phyloP scores from a whole-genome alignment of 2,329 filamentous ascomycete species.

The Penicillium digitatum region DNA sequence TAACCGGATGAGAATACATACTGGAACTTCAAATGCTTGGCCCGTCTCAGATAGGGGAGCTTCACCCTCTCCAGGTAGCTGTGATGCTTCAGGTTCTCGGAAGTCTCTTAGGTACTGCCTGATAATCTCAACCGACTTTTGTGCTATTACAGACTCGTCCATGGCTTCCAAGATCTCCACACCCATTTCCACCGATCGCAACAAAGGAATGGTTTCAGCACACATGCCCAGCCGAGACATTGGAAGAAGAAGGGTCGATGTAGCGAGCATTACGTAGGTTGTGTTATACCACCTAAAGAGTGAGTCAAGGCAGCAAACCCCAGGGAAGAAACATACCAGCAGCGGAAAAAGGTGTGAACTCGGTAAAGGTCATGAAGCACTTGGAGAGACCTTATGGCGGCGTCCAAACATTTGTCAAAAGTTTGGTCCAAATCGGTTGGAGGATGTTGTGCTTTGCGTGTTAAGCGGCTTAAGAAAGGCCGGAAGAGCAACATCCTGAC shows the following conservation, averaged over 20 bases:
- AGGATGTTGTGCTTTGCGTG: constrained; percentile 26
- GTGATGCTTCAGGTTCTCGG: constrained; percentile 15
- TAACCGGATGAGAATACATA: constrained; percentile 12
- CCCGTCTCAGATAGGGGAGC: constrained; percentile 1
- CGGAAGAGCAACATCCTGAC: constrained; percentile 41
- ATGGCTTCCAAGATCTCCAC: constrained; percentile 42
- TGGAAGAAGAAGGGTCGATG: constrained; percentile 37
- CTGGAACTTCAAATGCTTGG: constrained; percentile 28
- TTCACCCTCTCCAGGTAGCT: not conserved
- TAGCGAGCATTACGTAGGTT: constrained; percentile 43
- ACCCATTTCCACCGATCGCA: constrained; percentile 36
- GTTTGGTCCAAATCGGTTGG: constrained; percentile 29
- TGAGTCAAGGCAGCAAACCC: not conserved
- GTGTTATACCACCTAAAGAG: constrained; percentile 42
- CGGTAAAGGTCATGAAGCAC: constrained; percentile 40
- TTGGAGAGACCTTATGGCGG: constrained; percentile 40
- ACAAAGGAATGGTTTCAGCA: constrained; percentile 27
- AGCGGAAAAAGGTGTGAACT: constrained; percentile 41
- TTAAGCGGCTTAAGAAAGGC: constrained; percentile 34
- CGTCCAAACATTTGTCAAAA: constrained; percentile 38
- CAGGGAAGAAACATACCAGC: constrained; percentile 31
- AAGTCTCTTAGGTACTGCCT: constrained; percentile 33
- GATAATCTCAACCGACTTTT: constrained; percentile 39
- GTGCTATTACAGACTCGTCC: constrained; percentile 42
- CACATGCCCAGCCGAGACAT: constrained; percentile 32